phyloP scores from a whole-genome alignment of 306 rosid genomes.

The Sicyos edulis region DNA sequence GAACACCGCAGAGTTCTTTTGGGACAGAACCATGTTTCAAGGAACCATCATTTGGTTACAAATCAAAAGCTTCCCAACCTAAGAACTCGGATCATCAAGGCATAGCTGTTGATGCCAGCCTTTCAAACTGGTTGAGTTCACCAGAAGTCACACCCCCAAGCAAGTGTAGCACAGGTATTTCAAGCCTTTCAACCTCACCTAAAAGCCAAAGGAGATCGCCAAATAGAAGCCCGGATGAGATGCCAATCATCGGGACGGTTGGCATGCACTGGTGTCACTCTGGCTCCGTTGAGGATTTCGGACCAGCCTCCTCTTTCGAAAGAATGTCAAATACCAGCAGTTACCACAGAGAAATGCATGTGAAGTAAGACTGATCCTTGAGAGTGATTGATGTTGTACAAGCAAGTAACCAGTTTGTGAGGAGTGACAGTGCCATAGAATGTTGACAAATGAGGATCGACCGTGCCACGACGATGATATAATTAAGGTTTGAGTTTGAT shows the following conservation, averaged over 20 bases:
- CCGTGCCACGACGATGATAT: too few relatives aligned
- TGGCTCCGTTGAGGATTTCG: constrained; percentile 35
- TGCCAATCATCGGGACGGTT: constrained; percentile 76
- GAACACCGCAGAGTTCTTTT: constrained; percentile 33
- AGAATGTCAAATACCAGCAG: constrained; percentile 73
- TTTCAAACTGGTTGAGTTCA: constrained; percentile 77
- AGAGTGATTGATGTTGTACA: not conserved
- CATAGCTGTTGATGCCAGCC: constrained; percentile 80
- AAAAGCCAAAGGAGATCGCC: constrained; percentile 62
- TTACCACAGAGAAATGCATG: constrained; percentile 35
- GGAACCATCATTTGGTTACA: constrained; percentile 38
- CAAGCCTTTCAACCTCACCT: constrained; percentile 39
- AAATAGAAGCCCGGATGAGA: constrained; percentile 57
- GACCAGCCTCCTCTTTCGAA: constrained; percentile 49
- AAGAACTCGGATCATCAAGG: constrained; percentile 47
- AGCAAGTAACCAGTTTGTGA: not conserved
- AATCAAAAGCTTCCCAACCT: constrained; percentile 32
- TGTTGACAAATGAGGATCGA: not conserved
- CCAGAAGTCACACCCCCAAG: constrained; percentile 41
- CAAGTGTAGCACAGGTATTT: constrained; percentile 28
- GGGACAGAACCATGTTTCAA: constrained; percentile 18
- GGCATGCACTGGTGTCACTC: constrained; percentile 65
- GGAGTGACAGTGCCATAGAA: not conserved
- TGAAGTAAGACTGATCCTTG: not conserved
- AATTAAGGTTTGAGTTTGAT: not conserved